Conservation (phyloP, 2,329 filamentous ascomycete genomes). For the Bipolaris cookei region DNA sequence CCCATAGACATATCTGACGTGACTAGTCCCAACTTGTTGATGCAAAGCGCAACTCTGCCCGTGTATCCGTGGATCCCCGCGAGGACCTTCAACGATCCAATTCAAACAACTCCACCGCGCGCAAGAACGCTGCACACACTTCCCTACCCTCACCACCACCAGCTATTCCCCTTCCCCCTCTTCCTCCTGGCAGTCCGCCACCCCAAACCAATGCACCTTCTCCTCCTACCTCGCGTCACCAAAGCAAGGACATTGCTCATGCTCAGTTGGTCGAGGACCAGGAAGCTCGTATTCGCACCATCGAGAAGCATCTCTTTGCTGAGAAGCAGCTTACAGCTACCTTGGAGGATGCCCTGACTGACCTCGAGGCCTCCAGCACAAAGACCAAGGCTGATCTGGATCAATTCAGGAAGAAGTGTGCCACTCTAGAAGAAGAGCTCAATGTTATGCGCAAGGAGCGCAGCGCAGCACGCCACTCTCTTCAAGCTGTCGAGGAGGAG, state of each 20-base stretch:
- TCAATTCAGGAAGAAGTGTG: constrained; percentile 85
- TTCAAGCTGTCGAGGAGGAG: constrained; percentile 96
- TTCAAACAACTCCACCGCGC: constrained; percentile 71
- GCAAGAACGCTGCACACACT: constrained; percentile 81
- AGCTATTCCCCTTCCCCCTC: constrained; percentile 90
- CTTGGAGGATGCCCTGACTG: constrained; percentile 91
- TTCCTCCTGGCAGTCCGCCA: constrained; percentile 64
- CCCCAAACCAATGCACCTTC: constrained; percentile 61
- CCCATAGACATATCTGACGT: constrained; percentile 30
- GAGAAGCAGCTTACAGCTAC: constrained; percentile 97
- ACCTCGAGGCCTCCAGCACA: constrained; percentile 89
- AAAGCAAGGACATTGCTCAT: constrained; percentile 79
- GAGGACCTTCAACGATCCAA: constrained; percentile 61
- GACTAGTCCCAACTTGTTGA: constrained; percentile 68
- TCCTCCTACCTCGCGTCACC: constrained; percentile 70
- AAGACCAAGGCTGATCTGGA: constrained; percentile 92
- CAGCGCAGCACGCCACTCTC: constrained; percentile 65
- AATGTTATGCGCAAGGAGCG: constrained; percentile 67
- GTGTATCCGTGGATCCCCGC: constrained; percentile 55
- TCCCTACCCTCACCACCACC: constrained; percentile 93
- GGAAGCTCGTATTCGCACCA: constrained; percentile 90
- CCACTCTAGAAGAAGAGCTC: constrained; percentile 74
- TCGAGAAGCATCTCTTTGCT: constrained; percentile 94
- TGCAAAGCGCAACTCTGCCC: constrained; percentile 55
- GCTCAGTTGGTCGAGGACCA: constrained; percentile 91